These are phyloP conservation scores for Helichrysum umbraculigerum DNA, from an alignment of 129 eudicot genomes.

Conservation along the genomic window DNA sequence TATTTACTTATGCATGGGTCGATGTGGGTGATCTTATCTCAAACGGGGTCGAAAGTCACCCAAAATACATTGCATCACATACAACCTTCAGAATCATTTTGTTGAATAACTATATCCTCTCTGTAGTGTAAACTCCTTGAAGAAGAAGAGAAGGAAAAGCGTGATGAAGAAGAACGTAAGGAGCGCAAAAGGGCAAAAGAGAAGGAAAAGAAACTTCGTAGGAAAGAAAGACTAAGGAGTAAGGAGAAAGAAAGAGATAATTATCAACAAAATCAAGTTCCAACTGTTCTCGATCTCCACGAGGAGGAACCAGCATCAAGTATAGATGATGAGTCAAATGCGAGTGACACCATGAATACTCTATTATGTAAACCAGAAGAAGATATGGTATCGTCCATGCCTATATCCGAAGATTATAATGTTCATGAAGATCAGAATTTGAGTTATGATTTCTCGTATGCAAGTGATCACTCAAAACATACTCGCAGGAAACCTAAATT, in stretches of 20 bases:
- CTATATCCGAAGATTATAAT: constrained; percentile 52
- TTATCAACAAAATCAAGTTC: constrained; percentile 36
- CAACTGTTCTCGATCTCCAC: constrained; percentile 24
- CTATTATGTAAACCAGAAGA: constrained; percentile 52
- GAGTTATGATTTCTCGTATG: constrained; percentile 41
- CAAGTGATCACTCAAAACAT: constrained; percentile 47
- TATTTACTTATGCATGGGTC: neutral
- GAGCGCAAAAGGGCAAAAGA: constrained; percentile 83
- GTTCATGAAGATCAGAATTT: constrained; percentile 38
- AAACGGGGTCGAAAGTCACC: neutral
- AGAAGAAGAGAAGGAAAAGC: constrained; percentile 97
- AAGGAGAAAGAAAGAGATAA: constrained; percentile 71
- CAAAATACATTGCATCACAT: neutral
- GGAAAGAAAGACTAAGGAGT: constrained; percentile 84
- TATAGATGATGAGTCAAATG: constrained; percentile 44
- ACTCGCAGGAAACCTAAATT: constrained; percentile 50
- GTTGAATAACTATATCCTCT: constrained; percentile 1
- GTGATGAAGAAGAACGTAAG: constrained; percentile 91
- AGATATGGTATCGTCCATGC: constrained; percentile 45
- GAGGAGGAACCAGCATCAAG: constrained; percentile 43
- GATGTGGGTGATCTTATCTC: neutral
- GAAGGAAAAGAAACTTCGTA: constrained; percentile 84
- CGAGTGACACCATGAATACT: constrained; percentile 36
- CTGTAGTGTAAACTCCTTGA: constrained; percentile 84
- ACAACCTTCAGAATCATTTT: neutral